These are phyloP conservation scores for Spathaspora hagerdaliae DNA, from an alignment of 805 yeast genomes.

Conservation along the genomic window DNA sequence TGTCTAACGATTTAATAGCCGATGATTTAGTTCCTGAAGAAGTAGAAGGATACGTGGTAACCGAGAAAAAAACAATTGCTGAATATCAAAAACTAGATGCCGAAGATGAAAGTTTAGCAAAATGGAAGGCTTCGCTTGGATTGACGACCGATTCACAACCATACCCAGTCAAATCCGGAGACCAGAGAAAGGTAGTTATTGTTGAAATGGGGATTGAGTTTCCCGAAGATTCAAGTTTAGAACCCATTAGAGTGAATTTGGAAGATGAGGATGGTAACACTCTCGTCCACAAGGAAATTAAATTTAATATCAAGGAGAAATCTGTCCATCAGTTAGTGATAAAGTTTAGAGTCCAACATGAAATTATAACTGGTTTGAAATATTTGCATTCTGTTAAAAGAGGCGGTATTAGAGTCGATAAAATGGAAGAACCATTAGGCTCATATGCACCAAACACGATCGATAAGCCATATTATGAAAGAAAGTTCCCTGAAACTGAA, in stretches of 20 bases:
- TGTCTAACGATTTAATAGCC: slow-evolving; percentile 11
- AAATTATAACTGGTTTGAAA: slow-evolving; percentile 84
- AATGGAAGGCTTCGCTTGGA: slow-evolving; percentile 90
- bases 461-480: slow-evolving; percentile 72
- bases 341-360: slow-evolving; percentile 82
- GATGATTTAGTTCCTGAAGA: slow-evolving; percentile 64
- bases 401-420: slow-evolving; percentile 84
- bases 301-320: slow-evolving; percentile 75
- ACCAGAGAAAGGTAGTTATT: slow-evolving; percentile 73
- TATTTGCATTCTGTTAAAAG: slow-evolving; percentile 83
- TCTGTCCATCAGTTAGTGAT: slow-evolving; percentile 68
- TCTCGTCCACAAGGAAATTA: slow-evolving; percentile 54
- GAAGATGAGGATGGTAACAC: slow-evolving; percentile 56
- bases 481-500: slow-evolving; percentile 56
- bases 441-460: slow-evolving; percentile 85
- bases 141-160: slow-evolving; percentile 50
- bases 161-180: slow-evolving; percentile 66
- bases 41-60: slow-evolving; percentile 60
- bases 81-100: slow-evolving; percentile 84
- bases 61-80: slow-evolving; percentile 72
- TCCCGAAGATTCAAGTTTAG: slow-evolving; percentile 51
- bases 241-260: slow-evolving; percentile 65
- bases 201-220: slow-evolving; percentile 69
- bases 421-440: slow-evolving; percentile 83
- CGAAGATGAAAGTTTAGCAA: slow-evolving; percentile 82